Evolutionary conservation across 768 basidiomycete genomes (phyloP), one percentile per base, ranked within the genome.

Genomic region (Udeniomyces megalosporus): DNA sequence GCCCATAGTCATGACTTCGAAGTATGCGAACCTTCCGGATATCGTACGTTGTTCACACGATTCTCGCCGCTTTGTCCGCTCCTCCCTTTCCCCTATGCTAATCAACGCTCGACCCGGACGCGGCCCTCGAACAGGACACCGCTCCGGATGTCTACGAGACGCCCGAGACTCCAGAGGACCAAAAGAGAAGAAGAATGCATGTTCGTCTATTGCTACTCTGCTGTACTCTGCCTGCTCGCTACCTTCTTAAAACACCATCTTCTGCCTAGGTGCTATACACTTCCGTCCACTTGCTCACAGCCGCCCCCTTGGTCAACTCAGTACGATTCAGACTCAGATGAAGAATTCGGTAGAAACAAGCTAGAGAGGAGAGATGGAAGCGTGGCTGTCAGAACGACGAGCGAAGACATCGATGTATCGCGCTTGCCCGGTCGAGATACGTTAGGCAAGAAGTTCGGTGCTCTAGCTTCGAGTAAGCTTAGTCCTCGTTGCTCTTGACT

Each of bases 61-160:
- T 24, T 45, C 38, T 15, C 52, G 31, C 44, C 10, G 42, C 20
- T 45, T 20, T 12, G 15, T 22, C 10, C 7, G 3, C 7, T 2
- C 17, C 38, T 8, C 54, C n/a, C 14, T 12, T 4, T 8, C 8
- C 38, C 38, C 17, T 42, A 17, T 42, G 8, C 38, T 42, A 8
- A n/a, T n/a, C n/a, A n/a, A n/a, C n/a, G n/a, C n/a, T n/a, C n/a
- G n/a, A 17, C 38, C 17, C 38, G 38, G 17, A 42, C 38, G 10
- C 38, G 8, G 38, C 38, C 8, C 38, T 17, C 38, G 8, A 8
- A 42, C 69, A 93, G 89, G 89, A 91, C 74, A 87, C 86, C 14
- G 88, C 87, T 1, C 88, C 81, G 45, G 90, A 93, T 72, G 81
- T 93, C 48, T 93, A 93, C 70, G 90, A 93, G 71, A 93, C 90